Percentiles rank a stretch among this genome's conserved stretches.
Conservation (phyloP, 2,329 filamentous ascomycete species). For the Ascochyta lentis region DNA sequence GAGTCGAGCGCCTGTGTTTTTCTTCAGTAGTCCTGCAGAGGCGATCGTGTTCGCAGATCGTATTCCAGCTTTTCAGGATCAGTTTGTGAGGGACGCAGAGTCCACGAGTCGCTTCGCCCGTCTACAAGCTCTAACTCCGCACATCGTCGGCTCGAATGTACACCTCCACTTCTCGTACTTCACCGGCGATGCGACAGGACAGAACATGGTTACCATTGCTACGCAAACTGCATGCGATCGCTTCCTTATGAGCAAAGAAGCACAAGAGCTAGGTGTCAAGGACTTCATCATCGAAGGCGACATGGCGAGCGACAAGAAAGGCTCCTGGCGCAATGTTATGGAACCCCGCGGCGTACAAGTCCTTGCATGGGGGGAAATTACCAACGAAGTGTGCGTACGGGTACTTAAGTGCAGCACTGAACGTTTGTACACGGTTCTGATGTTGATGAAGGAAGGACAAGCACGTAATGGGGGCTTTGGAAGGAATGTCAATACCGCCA, state of each 20-base stretch:
- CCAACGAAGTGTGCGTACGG: constrained; percentile 3
- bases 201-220: constrained; percentile 43
- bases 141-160: constrained; percentile 28
- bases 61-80: neutral
- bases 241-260: constrained; percentile 15
- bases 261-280: constrained; percentile 12
- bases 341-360: constrained; percentile 33
- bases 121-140: constrained; percentile 20
- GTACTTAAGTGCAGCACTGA: constrained; percentile 4
- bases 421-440: neutral
- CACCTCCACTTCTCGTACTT: constrained; percentile 21
- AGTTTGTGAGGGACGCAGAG: constrained; percentile 5
- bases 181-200: constrained; percentile 38
- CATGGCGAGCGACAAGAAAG: constrained; percentile 35
- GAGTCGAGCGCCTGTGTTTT: constrained; percentile 33
- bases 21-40: constrained; percentile 23
- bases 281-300: constrained; percentile 30
- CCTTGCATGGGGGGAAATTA: constrained; percentile 19
- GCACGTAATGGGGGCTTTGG: constrained; percentile 5
- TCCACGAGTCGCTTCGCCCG: constrained; percentile 18
- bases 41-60: constrained; percentile 16
- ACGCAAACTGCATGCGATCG: constrained; percentile 33
- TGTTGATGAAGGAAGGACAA: constrained; percentile 1
- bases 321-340: constrained; percentile 30
- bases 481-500: constrained; percentile 6